Evolutionary conservation across 129 eudicot species (phyloP).

Genomic region (Tagetes erecta): DNA sequence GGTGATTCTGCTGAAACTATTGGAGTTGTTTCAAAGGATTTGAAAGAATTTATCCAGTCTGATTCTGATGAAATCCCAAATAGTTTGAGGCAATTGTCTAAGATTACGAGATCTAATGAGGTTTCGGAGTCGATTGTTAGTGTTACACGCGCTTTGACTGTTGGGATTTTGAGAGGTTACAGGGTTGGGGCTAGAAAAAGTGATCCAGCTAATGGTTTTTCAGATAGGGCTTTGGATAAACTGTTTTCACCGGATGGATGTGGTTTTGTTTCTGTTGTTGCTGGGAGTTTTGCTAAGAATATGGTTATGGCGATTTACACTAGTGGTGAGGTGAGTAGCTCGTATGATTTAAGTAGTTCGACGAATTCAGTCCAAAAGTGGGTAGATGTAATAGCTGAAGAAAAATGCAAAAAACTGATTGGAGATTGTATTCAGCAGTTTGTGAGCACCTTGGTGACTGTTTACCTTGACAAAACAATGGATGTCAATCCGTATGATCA

Average conservation of each 20-base stretch:
- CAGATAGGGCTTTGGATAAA: constrained; percentile 66
- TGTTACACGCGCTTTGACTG: constrained; percentile 56
- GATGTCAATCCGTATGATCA: constrained; percentile 78
- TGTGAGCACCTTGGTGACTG: constrained; percentile 81
- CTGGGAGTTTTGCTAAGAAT: constrained; percentile 80
- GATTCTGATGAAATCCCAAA: constrained; percentile 88
- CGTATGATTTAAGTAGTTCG: background rate
- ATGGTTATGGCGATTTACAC: constrained; percentile 65
- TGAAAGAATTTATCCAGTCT: constrained; percentile 67
- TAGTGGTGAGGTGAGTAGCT: constrained; percentile 14
- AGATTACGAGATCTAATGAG: constrained; percentile 65
- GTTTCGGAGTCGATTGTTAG: constrained; percentile 52
- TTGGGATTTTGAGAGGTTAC: constrained; percentile 64
- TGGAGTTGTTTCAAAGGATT: constrained; percentile 72
- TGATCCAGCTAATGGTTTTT: constrained; percentile 35
- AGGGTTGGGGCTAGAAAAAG: constrained; percentile 35
- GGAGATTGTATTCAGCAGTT: constrained; percentile 68
- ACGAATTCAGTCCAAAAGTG: constrained; percentile 37
- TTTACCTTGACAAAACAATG: constrained; percentile 84
- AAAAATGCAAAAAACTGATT: constrained; percentile 46
- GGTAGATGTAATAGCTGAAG: constrained; percentile 60
- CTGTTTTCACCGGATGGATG: constrained; percentile 71
- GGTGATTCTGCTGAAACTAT: constrained; percentile 81
- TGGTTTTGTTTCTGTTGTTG: constrained; percentile 82
- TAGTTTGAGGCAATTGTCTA: constrained; percentile 78